A percentile compares a stretch with the other conserved stretches of the same genome.
Conservation (phyloP, 2,329 filamentous ascomycete species). For the Fusarium luffae region DNA sequence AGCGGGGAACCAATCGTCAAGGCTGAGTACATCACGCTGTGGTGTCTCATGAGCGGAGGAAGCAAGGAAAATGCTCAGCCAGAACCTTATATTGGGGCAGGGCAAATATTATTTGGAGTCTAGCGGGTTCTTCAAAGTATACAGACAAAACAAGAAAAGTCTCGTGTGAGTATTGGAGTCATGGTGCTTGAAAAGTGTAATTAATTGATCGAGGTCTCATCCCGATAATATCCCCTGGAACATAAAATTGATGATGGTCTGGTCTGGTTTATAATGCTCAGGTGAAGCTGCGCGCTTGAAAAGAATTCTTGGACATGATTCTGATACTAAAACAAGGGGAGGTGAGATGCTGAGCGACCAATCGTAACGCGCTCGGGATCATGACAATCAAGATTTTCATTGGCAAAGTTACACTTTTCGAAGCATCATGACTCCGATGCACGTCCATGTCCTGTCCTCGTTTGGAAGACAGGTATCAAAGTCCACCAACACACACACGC, state of each 20-base stretch:
- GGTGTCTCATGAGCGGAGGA: not conserved
- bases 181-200: not conserved
- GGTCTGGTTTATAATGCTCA: not conserved
- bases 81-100: not conserved
- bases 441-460: no score
- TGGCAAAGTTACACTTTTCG: not conserved
- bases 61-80: not conserved
- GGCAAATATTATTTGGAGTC: not conserved
- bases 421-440: not conserved
- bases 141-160: no score
- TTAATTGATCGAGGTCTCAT: not conserved
- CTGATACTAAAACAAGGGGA: not conserved
- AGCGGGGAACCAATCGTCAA: no score
- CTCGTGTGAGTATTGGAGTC: not conserved
- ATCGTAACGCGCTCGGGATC: not conserved
- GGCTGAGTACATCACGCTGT: no score
- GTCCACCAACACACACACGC: not conserved
- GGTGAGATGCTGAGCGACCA: not conserved
- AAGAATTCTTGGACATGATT: not conserved
- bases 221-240: not conserved
- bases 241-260: not conserved
- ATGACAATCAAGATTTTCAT: not conserved
- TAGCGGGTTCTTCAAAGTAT: no score
- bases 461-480: not conserved
- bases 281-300: not conserved